A percentile compares a stretch with the other conserved stretches of the same genome.
phyloP scores from a whole-genome alignment of 495 filamentous ascomycete genomes.

The Cladorrhinum samala region DNA sequence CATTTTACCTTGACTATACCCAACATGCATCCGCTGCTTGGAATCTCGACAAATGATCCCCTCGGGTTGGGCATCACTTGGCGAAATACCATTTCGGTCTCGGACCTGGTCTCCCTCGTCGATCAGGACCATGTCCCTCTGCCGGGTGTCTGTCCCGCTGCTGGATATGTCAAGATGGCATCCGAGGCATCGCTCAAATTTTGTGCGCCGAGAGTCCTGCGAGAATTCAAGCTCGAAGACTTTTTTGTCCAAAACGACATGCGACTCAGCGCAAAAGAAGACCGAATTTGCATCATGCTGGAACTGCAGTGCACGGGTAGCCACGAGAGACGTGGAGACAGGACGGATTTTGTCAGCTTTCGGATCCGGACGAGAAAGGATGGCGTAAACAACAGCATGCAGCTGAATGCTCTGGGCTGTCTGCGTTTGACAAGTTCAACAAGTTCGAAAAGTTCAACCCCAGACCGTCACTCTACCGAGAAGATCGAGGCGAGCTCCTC shows the following conservation, averaged over 20 bases:
- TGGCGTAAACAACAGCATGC: neutral
- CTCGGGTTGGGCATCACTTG: conserved; percentile 7
- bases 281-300: neutral
- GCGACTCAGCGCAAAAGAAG: neutral
- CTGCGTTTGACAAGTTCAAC: neutral
- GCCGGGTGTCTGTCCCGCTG: neutral
- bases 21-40: conserved; percentile 2
- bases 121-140: neutral
- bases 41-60: neutral
- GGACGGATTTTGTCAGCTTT: conserved; percentile 12
- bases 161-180: conserved; percentile 8
- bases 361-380: neutral
- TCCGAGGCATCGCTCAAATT: conserved; percentile 5
- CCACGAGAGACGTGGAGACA: conserved; percentile 8
- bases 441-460: neutral
- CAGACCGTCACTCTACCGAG: no score
- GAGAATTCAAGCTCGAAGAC: conserved; percentile 9
- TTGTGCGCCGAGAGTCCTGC: neutral
- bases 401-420: conserved; percentile 1
- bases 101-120: conserved; percentile 1
- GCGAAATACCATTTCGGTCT: conserved; percentile 4
- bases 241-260: conserved; percentile 7
- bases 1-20: no score
- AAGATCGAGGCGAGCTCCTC: no score
- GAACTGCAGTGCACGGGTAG: conserved; percentile 8